These are phyloP conservation scores for Solanum chiquidenum DNA, from an alignment of 257 asterid genomes.

Conservation along the genomic window DNA sequence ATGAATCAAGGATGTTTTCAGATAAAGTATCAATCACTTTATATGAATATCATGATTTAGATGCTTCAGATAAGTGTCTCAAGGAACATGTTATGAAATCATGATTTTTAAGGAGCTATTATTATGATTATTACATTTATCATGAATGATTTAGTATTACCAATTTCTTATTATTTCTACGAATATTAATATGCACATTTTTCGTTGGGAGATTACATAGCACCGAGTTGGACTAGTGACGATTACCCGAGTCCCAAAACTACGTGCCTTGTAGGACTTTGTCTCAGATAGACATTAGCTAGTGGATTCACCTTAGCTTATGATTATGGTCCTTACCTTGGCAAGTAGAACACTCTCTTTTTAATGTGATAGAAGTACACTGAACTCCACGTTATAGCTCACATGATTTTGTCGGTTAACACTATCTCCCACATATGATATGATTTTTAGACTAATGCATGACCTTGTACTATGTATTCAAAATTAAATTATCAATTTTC, in stretches of 20 bases:
- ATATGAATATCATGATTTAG: background rate
- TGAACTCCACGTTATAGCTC: background rate
- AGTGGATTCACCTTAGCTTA: background rate
- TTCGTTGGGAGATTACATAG: background rate
- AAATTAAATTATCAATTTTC: background rate
- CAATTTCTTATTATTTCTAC: background rate
- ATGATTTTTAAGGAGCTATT: background rate
- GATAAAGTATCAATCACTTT: background rate
- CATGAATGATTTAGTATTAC: background rate
- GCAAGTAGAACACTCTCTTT: background rate
- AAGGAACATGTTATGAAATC: background rate
- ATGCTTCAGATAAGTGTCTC: background rate
- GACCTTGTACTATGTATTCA: background rate
- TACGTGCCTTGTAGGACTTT: too few relatives aligned
- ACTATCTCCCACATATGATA: background rate
- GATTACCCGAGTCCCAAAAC: background rate
- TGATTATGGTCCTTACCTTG: background rate
- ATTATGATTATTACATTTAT: background rate
- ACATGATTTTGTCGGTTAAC: background rate
- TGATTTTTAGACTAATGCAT: background rate
- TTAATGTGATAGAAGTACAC: background rate
- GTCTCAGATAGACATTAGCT: background rate
- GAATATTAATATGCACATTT: background rate
- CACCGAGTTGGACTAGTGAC: background rate
- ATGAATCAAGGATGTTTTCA: background rate